Evolutionary conservation across 2,329 filamentous ascomycete species (phyloP), one percentile per base, ranked within the genome.

Genomic region (Fusarium sp.): DNA sequence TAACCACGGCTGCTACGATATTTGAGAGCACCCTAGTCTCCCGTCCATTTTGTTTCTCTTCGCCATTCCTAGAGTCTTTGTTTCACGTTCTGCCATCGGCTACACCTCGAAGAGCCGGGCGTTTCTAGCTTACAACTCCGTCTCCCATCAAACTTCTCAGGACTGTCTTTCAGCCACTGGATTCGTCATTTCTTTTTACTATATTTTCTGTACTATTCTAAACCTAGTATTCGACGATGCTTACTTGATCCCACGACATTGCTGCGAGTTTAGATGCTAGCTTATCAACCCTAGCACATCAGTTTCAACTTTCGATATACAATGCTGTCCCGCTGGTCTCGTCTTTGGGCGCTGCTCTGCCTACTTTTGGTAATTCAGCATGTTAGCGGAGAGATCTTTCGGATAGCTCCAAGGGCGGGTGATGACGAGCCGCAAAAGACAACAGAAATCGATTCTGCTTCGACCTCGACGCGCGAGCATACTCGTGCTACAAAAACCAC

Each of bases 271-370:
- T 60, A 62, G 66, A 69, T 57, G 67, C 43, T 57, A 57, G 56
- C 36, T 38, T 46, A 34, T 44, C 38, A 55, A 54, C 31, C 9
- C 40, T 52, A 42, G 40, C 28, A 58, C 47, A 53, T 38, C 40
- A 55, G 28, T 45, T 51, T 31, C n/a, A 53, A 19, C n/a, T 42
- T 50, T 47, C 53, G 8, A 63, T 49, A 33, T 49, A 74, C 42
- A 50, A 84, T 83, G 83, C 63, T 78, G 52, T 66, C 70, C 24
- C 78, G 71, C 59, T 74, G 78, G 63, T 60, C 71, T 56, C 76
- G 76, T 47, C 56, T 81, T 43, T 80, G 77, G 77, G 77, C 77
- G 36, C 66, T 84, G 44, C 69, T 85, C 57, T 80, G 79, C 69
- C 71, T 84, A 22, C 50, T 79, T 6, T 47, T 84, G 42, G 74